These are phyloP conservation scores for Colletotrichum caudatum DNA, from an alignment of 2,329 filamentous ascomycete species.

Conservation along the genomic window DNA sequence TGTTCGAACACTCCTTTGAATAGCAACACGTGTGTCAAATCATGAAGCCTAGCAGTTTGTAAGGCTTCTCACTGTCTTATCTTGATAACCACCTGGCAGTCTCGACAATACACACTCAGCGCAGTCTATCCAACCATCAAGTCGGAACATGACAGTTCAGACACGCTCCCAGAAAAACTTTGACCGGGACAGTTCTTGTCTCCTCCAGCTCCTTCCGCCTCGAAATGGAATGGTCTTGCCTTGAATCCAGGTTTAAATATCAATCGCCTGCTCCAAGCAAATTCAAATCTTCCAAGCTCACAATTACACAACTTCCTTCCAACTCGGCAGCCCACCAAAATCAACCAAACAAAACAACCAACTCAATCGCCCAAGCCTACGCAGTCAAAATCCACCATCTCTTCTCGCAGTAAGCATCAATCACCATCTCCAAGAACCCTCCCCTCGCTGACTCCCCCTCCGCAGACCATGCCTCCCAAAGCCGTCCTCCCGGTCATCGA, in stretches of 20 bases:
- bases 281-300: neutral
- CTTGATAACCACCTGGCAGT: neutral
- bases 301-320: neutral
- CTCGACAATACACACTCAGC: neutral
- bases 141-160: neutral
- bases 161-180: neutral
- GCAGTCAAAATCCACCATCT: neutral
- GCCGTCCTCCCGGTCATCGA: neutral
- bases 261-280: neutral
- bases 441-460: neutral
- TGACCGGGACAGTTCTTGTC: neutral
- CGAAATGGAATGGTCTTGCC: neutral
- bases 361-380: neutral
- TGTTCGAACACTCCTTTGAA: neutral
- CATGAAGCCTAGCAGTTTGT: neutral
- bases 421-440: too few relatives aligned
- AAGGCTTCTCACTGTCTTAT: neutral
- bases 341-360: neutral
- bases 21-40: too few relatives aligned
- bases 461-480: constrained; percentile 29
- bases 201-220: neutral
- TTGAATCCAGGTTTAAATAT: neutral
- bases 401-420: neutral
- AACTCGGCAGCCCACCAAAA: neutral
- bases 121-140: neutral